phyloP scores from a whole-genome alignment of 768 basidiomycete species.

The Boletus sp. region DNA sequence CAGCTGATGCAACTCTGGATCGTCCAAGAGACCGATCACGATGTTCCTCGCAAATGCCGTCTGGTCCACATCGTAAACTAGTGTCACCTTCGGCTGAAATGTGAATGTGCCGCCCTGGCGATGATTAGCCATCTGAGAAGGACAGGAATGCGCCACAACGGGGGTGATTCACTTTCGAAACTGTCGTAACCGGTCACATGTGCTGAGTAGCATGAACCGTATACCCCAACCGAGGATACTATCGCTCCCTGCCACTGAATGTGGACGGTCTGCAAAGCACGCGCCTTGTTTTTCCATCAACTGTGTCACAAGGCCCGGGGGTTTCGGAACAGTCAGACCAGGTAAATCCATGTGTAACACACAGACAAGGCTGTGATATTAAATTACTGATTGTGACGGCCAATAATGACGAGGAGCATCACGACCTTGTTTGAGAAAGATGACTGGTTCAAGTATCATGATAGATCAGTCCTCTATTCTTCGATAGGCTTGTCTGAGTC shows the following conservation, averaged over 20 bases:
- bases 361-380: not conserved
- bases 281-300: slow-evolving; percentile 63
- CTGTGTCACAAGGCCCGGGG: slow-evolving; percentile 42
- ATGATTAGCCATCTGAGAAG: not conserved
- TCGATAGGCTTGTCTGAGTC: too few species aligned
- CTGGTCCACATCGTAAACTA: slow-evolving; percentile 46
- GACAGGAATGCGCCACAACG: not conserved
- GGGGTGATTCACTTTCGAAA: slow-evolving; percentile 45
- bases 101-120: slow-evolving; percentile 48
- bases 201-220: slow-evolving; percentile 50
- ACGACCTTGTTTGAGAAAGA: slow-evolving; percentile 24
- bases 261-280: slow-evolving; percentile 48
- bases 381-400: slow-evolving; percentile 26
- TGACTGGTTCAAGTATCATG: too few species aligned
- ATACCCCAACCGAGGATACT: slow-evolving; percentile 57
- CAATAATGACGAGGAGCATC: slow-evolving; percentile 27
- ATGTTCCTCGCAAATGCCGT: slow-evolving; percentile 33
- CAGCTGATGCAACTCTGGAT: slow-evolving; percentile 22
- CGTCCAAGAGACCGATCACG: slow-evolving; percentile 20
- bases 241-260: slow-evolving; percentile 52
- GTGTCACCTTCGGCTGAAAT: slow-evolving; percentile 51
- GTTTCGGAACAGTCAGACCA: not conserved
- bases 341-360: not conserved
- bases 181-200: slow-evolving; percentile 56
- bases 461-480: too few species aligned